Base-by-base conservation (phyloP, 1,284 basidiomycete genomes). In the Violaceomyces palustris region DNA sequence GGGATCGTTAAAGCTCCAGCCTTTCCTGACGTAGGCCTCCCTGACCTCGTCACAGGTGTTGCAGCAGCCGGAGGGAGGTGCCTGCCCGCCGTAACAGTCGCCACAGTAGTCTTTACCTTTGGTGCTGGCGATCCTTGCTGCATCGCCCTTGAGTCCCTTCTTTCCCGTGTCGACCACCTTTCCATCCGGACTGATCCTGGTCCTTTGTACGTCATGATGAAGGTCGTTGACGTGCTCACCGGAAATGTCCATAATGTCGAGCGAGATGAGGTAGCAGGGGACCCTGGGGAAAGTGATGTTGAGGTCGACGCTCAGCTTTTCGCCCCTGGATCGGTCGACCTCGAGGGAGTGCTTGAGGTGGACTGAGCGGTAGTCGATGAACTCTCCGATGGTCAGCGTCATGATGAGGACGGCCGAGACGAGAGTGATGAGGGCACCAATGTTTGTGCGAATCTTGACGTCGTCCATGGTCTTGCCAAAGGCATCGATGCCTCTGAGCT, bases 241-340 rank as follows among this genome's bases (percentile, higher is more conserved):
- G 45, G 87, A 89, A 53, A 98, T 94, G 73, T 99, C 94, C 87
- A 96, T 94, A 41, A 98, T 83, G 74, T 98, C 94, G 42, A 98
- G 42, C 37, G 59, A 63, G 21, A 72, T 48, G 17, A 72, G 44
- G 77, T 94, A 98, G 76, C 94, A 99, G 25, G 94, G 94, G 23
- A 99, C 91, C 59, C 89, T 81, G 0, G 94, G 93, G 76, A 98
- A 99, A 2, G 88, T 90, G 46, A 99, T 78, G 72, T 98, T 92
- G 77, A 99, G 78, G 69, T 85, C 84, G 34, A 96, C 88, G 10
- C 86, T 87, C 59, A 98, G 77, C 74, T 88, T 90, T 78, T 98
- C 91, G 37, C 92, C 93, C 70, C 94, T 79, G 65, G 87, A 89
- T 74, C 85, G 82, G 79, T 99, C 94, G 14, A 68, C 58, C 42